Evolutionary conservation across 1,139 yeast genomes (phyloP), one percentile per base, ranked within the genome.

Genomic region (Meyerozyma carpophila): DNA sequence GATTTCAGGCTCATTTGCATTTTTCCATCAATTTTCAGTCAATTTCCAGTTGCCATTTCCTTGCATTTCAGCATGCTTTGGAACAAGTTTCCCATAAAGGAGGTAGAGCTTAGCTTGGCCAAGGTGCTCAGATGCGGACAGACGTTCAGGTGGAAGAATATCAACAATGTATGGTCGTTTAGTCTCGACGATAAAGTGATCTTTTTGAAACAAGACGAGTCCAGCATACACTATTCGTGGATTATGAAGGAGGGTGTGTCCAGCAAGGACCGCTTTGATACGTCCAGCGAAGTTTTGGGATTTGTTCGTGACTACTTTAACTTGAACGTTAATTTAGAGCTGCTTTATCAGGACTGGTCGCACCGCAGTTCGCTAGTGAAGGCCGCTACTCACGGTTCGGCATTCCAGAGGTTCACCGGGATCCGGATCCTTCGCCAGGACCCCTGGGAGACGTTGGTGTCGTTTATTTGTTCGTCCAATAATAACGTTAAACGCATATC

Each of bases 401-500:
- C 73, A 2, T 73, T 73, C 51, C 47, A 62, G 3, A 62, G 64
- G 24, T 79, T 81, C 45, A 68, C 70, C 3, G 98, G 98, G 0
- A 82, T 91, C 25, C 68, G 98, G 34, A 87, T 90, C 47, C 73
- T 91, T 27, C 73, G 91, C 41, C 98, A 93, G 61, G 96, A 91
- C 51, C 98, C 98, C 0, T 93, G 98, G 98, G 98, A 94, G 56
- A 89, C 94, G 37, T 68, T 89, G 40, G 66, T 93, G 18, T 85
- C 94, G 2, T 93, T 93, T 53, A 94, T 93, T 20, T 93, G 98
- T 62, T 88, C 96, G 4, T 84, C 96, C n/a, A 93, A 93, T 62
- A 93, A 93, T 63, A 94, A 93, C 57, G 95, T 93, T 45, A 88
- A 91, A 58, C 73, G 99, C 37, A 94, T 94, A 40, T 85, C 96